Base-by-base conservation (phyloP, 257 asterid genomes). In the Petunia axillaris region DNA sequence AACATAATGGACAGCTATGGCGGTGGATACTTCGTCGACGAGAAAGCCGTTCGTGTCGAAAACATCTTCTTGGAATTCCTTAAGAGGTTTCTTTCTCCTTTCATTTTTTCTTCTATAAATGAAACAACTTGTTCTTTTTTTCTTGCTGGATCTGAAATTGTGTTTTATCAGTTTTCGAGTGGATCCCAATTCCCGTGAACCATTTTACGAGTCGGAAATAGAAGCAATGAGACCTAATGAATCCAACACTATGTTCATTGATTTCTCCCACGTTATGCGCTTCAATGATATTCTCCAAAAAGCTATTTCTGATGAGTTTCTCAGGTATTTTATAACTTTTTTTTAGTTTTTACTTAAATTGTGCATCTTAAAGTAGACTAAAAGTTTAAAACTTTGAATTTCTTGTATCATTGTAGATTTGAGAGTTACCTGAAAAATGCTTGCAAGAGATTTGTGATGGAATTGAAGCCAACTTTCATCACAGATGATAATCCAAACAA, bases 241-340 rank as follows among this genome's bases (percentile, higher is more conserved):
- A 57, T 91, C 99, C 16, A 89, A 87, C 83, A 94, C 99, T 10
- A 92, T 96, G 98, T 96, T 89, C 85, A 84, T 96, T 79, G 98
- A 96, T 84, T 96, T 94, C 91, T 85, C 97, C 1, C 99, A 96
- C 76, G 98, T 96, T 46, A 92, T 91, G 97, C 93, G 90, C 64
- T 94, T 89, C 81, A 94, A 89, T 58, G 97, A 96, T 15, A 86
- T 90, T 14, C 90, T 96, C 66, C 98, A 96, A 77, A 89, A 85
- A 82, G 95, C 98, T 57, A 91, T 96, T 57, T 88, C 97, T 68
- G 99, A 96, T 4, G 98, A 96, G 73, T 94, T 91, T 81, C 84
- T 91, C 82, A 91, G 99, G 60, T 87, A 37, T 46, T 40, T 40
- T 36, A 10, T 10, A 15, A 14, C 36, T 13, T 13, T 11, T 57